phyloP scores from a whole-genome alignment of 2,329 filamentous ascomycete species.

The Blumeria hordei region DNA sequence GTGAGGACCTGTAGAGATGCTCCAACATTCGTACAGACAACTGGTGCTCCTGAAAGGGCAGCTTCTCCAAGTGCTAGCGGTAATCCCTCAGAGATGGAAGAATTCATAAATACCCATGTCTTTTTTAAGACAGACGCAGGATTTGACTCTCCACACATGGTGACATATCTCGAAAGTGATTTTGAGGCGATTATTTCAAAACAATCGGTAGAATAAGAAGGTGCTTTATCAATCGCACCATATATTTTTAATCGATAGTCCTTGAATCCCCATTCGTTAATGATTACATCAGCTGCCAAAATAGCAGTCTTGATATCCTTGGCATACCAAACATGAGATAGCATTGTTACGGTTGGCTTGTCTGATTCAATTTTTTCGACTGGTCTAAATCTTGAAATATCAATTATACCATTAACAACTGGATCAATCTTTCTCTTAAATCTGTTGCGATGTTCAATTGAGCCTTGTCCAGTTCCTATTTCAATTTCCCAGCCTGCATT shows the following conservation, averaged over 20 bases:
- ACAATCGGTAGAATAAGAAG: slow-evolving; percentile 34
- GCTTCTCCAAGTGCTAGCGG: slow-evolving; percentile 32
- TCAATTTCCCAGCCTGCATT: slow-evolving; percentile 40
- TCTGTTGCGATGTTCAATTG: slow-evolving; percentile 28
- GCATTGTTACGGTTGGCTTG: slow-evolving; percentile 37
- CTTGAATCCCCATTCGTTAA: slow-evolving; percentile 40
- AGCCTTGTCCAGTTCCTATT: slow-evolving; percentile 31
- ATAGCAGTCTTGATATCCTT: slow-evolving; percentile 43
- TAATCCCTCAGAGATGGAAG: slow-evolving; percentile 29
- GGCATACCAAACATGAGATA: slow-evolving; percentile 29
- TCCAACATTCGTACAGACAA: slow-evolving; percentile 31
- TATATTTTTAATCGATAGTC: slow-evolving; percentile 39
- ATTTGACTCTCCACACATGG: slow-evolving; percentile 21
- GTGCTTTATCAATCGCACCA: slow-evolving; percentile 36
- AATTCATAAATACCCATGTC: slow-evolving; percentile 28
- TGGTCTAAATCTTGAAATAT: slow-evolving; percentile 31
- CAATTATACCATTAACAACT: slow-evolving; percentile 38
- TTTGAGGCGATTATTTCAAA: slow-evolving; percentile 18
- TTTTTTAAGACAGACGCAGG: slow-evolving; percentile 18
- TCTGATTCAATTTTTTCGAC: slow-evolving; percentile 32
- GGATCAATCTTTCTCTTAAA: slow-evolving; percentile 33
- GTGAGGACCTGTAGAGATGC: slow-evolving; percentile 30
- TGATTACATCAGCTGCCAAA: slow-evolving; percentile 37
- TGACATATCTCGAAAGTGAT: slow-evolving; percentile 9
- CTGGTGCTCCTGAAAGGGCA: slow-evolving; percentile 28